Conservation (phyloP, 139 green algal species). For the Diplosphaera chodatii region DNA sequence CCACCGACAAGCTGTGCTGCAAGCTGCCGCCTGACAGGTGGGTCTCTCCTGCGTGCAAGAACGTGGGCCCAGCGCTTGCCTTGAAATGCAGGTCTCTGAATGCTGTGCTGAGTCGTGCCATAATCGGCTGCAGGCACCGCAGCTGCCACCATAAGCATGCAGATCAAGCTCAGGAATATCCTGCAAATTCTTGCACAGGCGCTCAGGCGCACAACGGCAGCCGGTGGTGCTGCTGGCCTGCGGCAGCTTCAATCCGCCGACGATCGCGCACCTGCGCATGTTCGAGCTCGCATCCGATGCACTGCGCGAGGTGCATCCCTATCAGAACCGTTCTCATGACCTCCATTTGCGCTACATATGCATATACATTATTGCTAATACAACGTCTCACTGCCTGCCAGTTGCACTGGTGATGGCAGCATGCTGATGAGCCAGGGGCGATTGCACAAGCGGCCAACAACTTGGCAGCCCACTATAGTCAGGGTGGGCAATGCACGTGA, state of each 20-base stretch:
- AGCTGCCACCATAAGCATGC: too few relatives aligned
- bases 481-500: not conserved
- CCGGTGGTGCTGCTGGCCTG: conserved; percentile 71
- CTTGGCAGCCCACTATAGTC: too few relatives aligned
- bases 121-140: not conserved
- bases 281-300: conserved; percentile 64
- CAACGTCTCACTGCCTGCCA: too few relatives aligned
- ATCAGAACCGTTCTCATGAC: not conserved
- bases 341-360: too few relatives aligned
- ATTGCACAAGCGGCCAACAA: too few relatives aligned
- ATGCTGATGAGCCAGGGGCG: too few relatives aligned
- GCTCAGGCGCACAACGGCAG: not conserved
- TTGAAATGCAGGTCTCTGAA: not conserved
- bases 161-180: not conserved
- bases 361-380: too few relatives aligned
- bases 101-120: not conserved
- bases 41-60: too few relatives aligned
- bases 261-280: conserved; percentile 76
- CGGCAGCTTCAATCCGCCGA: conserved; percentile 88
- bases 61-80: not conserved
- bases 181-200: conserved; percentile 1
- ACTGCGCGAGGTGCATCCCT: conserved; percentile 48
- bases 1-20: conserved; percentile 33
- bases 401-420: too few relatives aligned
- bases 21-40: conserved; percentile 14